These are phyloP conservation scores for Ceratocystis alfenasii DNA, from an alignment of 2,329 filamentous ascomycete genomes.

Conservation along the genomic window DNA sequence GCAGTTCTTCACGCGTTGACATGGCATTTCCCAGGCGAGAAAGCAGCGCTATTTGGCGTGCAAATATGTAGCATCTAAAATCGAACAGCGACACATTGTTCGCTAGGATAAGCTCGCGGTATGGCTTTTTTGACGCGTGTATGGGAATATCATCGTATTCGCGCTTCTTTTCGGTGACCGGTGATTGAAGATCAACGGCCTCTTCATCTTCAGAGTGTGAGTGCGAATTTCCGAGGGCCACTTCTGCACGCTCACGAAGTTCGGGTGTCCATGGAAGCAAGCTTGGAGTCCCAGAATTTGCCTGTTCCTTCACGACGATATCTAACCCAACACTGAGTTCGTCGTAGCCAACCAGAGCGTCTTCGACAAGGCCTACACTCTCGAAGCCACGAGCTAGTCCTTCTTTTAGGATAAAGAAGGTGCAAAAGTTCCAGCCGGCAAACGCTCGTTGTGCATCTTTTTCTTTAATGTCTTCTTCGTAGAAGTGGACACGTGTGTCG, in stretches of 20 bases:
- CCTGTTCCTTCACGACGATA: conserved; percentile 64
- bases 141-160: conserved; percentile 42
- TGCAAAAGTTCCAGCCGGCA: conserved; percentile 98
- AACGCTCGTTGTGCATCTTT: conserved; percentile 76
- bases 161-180: conserved; percentile 28
- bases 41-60: conserved; percentile 71
- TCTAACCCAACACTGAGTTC: conserved; percentile 84
- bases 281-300: conserved; percentile 44
- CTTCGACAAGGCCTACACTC: conserved; percentile 88
- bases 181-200: conserved; percentile 40
- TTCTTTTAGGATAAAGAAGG: conserved; percentile 96
- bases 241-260: conserved; percentile 47
- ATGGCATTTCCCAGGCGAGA: conserved; percentile 68
- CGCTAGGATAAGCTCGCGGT: conserved; percentile 80
- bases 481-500: conserved; percentile 79
- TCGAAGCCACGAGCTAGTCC: conserved; percentile 88
- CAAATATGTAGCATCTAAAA: conserved; percentile 87
- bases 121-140: conserved; percentile 59
- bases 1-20: conserved; percentile 49
- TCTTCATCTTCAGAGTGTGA: conserved; percentile 31
- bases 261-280: conserved; percentile 65
- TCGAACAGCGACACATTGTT: conserved; percentile 96
- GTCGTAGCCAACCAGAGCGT: conserved; percentile 88
- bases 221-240: conserved; percentile 1
- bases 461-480: conserved; percentile 94